Base-by-base conservation (phyloP, 2,329 filamentous ascomycete genomes). In the Verticillium albo-atrum region DNA sequence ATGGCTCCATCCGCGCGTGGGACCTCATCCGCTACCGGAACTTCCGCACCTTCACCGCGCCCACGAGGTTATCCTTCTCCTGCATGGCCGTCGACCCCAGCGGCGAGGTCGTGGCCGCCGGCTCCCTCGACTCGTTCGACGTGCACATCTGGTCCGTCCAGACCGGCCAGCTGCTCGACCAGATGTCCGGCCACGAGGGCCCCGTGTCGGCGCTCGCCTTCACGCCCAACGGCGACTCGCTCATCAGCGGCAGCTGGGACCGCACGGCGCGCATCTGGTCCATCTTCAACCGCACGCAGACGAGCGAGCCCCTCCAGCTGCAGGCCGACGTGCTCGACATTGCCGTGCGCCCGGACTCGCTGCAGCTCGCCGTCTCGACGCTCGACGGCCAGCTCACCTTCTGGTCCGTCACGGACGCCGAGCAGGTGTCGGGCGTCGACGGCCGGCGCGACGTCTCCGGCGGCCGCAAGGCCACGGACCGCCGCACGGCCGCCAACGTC, bases 61-160 rank as follows among this genome's bases (percentile, higher is more conserved):
- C 95, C 0, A 93, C 91, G 32, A 84, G 94, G 58, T 78, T 98
- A 27, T 96, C 93, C 0, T 99, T 98, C 75, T 94, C 92, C 17
- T 96, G 91, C 60, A 83, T 99, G 72, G 92, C 95, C 1, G 92
- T 98, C n/a, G 96, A 99, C 66, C 93, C 95, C 0, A 97, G 92
- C 64, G 95, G 95, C 57, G 96, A 99, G 74, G 91, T 99, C 9
- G 90, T 99, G 3, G 96, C 94, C 61, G 95, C 95, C 10, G 95
- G 94, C 2, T 98, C 94, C 1, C 82, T 96, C 17, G 95, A 99
- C 72, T 97, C 93, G 4, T 98, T 97, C 65, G 94, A 98, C 70
- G 91, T 99, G 56, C 93, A 99, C 75, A 90, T 99, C 63, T 99
- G 95, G 95, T 97, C 92, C 5, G 96, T 99, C 4, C 95, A 99